phyloP scores from a whole-genome alignment of 441 rosid genomes.

The Erodium moschatum region DNA sequence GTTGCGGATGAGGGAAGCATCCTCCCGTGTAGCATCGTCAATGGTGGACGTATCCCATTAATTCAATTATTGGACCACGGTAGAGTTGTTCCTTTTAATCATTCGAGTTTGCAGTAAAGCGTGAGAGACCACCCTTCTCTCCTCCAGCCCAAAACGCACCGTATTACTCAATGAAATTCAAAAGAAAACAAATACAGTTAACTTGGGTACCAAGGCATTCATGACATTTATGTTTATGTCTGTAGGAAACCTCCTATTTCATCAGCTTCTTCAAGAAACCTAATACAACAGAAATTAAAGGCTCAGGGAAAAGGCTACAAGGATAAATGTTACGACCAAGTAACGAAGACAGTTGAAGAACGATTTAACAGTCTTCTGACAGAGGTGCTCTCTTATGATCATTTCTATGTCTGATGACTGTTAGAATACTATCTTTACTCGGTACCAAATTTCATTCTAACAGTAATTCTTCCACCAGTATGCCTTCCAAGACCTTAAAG shows the following conservation, averaged over 20 bases:
- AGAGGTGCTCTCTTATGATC: conserved; percentile 36
- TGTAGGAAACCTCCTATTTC: conserved; percentile 58
- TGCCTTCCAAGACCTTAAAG: conserved; percentile 80
- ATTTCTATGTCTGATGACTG: not conserved
- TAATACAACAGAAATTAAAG: conserved; percentile 61
- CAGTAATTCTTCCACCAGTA: conserved; percentile 43
- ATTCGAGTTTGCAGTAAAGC: too few species aligned
- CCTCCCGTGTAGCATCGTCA: too few species aligned
- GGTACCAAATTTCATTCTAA: conserved; percentile 21
- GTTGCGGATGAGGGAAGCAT: too few species aligned
- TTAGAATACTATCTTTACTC: conserved; percentile 11
- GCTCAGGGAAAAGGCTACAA: conserved; percentile 85
- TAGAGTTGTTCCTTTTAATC: too few species aligned
- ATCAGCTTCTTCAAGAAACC: conserved; percentile 49
- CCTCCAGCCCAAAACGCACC: too few species aligned
- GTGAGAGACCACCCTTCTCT: too few species aligned
- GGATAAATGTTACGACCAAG: conserved; percentile 94
- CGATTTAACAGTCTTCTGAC: conserved; percentile 78
- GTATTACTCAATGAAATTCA: too few species aligned
- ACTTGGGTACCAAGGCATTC: too few species aligned
- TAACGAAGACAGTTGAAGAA: conserved; percentile 75
- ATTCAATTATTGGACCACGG: too few species aligned
- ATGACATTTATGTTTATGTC: conserved; percentile 4
- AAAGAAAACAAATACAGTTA: too few species aligned
- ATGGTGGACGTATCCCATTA: too few species aligned